Evolutionary conservation across 78 protist genomes (phyloP).

Genomic region (Creolimax fragrantissima): DNA sequence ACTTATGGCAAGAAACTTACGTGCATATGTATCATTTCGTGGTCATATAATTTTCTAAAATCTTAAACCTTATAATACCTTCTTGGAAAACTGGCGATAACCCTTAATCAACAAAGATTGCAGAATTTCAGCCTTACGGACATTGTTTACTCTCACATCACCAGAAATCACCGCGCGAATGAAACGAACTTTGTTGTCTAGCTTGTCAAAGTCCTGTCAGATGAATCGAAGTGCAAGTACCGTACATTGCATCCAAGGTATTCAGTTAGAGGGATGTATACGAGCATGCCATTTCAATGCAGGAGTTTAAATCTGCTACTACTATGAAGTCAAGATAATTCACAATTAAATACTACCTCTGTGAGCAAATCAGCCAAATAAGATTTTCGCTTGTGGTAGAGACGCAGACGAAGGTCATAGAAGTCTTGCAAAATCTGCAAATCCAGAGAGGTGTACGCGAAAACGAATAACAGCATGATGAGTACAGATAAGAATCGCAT

Average conservation of each 20-base stretch:
- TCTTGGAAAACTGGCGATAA: slow-evolving; percentile 24
- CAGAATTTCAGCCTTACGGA: slow-evolving; percentile 47
- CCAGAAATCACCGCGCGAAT: slow-evolving; percentile 57
- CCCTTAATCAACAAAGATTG: slow-evolving; percentile 36
- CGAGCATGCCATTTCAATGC: too few relatives aligned
- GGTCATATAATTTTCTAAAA: too few relatives aligned
- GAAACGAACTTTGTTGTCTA: slow-evolving; percentile 72
- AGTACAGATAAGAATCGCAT: neutral
- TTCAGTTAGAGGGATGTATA: too few relatives aligned
- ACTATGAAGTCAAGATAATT: too few relatives aligned
- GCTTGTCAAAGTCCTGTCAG: slow-evolving; percentile 10
- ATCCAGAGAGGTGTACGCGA: neutral
- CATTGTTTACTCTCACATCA: slow-evolving; percentile 43
- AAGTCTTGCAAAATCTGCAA: slow-evolving; percentile 58
- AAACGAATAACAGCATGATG: neutral
- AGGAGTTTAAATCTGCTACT: too few relatives aligned
- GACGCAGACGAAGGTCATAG: slow-evolving; percentile 54
- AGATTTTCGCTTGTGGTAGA: slow-evolving; percentile 70
- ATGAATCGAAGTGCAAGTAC: too few relatives aligned
- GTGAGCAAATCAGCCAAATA: neutral
- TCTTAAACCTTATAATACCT: too few relatives aligned
- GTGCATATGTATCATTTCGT: too few relatives aligned
- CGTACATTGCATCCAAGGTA: too few relatives aligned
- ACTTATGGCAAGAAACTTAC: too few relatives aligned
- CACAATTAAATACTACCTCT: too few relatives aligned